Conservation (phyloP, 75 land plant species). For the Sequoia sempervirens region DNA sequence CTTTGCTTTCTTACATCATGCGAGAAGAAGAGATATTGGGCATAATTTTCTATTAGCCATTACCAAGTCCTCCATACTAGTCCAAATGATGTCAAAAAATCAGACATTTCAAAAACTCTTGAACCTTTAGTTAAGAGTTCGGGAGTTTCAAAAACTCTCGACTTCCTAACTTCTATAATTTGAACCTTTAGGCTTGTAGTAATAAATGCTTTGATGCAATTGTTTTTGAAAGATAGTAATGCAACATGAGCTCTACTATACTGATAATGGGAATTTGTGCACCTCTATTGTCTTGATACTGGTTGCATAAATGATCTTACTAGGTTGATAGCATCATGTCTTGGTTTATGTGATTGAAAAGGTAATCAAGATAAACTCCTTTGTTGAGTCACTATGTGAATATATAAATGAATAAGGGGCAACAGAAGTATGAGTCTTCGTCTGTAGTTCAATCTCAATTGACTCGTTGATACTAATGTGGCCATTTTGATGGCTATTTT, state of each 20-base stretch:
- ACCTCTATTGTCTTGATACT: not conserved
- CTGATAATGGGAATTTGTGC: not conserved
- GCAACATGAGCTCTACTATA: not conserved
- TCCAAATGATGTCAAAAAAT: too few relatives aligned
- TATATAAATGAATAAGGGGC: not conserved
- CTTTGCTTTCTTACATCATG: too few relatives aligned
- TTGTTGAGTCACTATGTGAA: not conserved
- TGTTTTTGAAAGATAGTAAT: not conserved
- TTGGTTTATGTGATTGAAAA: not conserved
- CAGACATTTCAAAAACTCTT: too few relatives aligned
- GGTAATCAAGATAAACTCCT: not conserved
- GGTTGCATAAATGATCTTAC: conserved; percentile 7
- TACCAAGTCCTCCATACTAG: too few relatives aligned
- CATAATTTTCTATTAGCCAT: too few relatives aligned
- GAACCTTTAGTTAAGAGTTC: too few relatives aligned
- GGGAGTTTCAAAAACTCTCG: too few relatives aligned
- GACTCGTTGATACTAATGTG: not conserved
- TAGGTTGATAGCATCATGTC: not conserved
- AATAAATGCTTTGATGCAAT: not conserved
- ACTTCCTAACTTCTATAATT: too few relatives aligned
- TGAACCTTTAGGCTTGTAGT: not conserved
- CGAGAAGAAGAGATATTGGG: too few relatives aligned
- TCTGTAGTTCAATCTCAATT: conserved; percentile 2
- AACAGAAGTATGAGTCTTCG: not conserved
- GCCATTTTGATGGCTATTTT: not conserved